These are phyloP conservation scores for Sugiyamaella neomexicana DNA, from an alignment of 1,139 yeast genomes.

Conservation along the genomic window DNA sequence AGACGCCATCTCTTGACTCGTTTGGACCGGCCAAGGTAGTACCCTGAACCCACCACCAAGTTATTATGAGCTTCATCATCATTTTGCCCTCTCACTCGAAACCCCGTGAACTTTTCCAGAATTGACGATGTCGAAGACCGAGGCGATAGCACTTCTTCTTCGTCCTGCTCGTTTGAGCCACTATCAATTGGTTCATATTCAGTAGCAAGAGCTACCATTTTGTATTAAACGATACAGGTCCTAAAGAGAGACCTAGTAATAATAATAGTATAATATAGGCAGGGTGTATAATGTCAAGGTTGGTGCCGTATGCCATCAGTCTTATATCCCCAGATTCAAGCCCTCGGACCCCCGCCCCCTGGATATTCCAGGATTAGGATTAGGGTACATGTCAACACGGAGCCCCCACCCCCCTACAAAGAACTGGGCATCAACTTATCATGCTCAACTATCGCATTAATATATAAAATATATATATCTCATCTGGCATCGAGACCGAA, in stretches of 20 bases:
- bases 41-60: not conserved
- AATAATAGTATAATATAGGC: too few species aligned
- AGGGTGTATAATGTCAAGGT: too few species aligned
- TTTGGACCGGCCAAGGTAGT: not conserved
- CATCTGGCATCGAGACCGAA: slow-evolving; percentile 54
- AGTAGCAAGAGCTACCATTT: slow-evolving; percentile 5
- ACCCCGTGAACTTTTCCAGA: slow-evolving; percentile 23
- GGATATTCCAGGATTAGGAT: not conserved
- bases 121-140: slow-evolving; percentile 28
- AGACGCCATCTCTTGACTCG: slow-evolving; percentile 1
- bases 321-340: too few species aligned
- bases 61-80: not conserved
- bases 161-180: not conserved
- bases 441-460: too few species aligned
- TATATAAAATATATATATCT: too few species aligned
- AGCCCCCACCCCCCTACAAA: too few species aligned
- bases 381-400: slow-evolving; percentile 6
- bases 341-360: not conserved
- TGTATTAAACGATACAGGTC: too few species aligned
- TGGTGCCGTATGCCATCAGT: too few species aligned
- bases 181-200: slow-evolving; percentile 2
- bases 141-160: too few species aligned
- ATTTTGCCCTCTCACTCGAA: not conserved
- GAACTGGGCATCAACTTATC: not conserved
- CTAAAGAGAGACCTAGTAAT: too few species aligned